Percentiles rank a stretch among this genome's conserved stretches.
Conservation (phyloP, 2,329 filamentous ascomycete species). For the Aspergillus sp. region DNA sequence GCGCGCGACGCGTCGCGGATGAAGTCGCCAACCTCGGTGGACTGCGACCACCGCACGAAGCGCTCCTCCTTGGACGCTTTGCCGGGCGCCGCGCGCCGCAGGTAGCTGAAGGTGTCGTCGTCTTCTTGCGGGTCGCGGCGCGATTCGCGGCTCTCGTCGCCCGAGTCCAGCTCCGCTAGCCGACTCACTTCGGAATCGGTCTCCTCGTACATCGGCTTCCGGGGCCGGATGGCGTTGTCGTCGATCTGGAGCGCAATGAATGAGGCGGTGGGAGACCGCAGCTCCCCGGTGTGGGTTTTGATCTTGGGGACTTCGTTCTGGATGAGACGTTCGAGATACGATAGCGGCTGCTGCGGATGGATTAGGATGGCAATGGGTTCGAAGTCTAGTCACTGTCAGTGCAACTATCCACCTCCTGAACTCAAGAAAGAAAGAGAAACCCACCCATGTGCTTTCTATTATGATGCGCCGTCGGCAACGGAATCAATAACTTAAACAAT, state of each 20-base stretch:
- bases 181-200: slow-evolving; percentile 44
- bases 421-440: background rate
- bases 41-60: slow-evolving; percentile 85
- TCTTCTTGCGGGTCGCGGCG: slow-evolving; percentile 54
- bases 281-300: slow-evolving; percentile 59
- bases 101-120: slow-evolving; percentile 68
- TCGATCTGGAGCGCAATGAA: slow-evolving; percentile 79
- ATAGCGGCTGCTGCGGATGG: slow-evolving; percentile 86
- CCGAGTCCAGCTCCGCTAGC: slow-evolving; percentile 9
- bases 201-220: slow-evolving; percentile 36
- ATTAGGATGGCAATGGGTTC: slow-evolving; percentile 82
- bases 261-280: slow-evolving; percentile 70
- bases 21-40: slow-evolving; percentile 90
- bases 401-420: background rate
- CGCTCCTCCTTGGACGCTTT: slow-evolving; percentile 36
- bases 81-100: slow-evolving; percentile 49
- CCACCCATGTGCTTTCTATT: slow-evolving; percentile 57
- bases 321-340: slow-evolving; percentile 84
- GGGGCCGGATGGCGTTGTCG: slow-evolving; percentile 53
- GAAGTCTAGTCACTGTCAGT: slow-evolving; percentile 49
- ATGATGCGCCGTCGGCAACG: slow-evolving; percentile 63
- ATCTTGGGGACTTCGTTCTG: slow-evolving; percentile 80
- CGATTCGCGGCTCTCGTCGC: slow-evolving; percentile 33
- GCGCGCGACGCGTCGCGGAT: slow-evolving; percentile 84
- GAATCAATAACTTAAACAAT: slow-evolving; percentile 77